phyloP scores from a whole-genome alignment of 208 protist genomes.

The Crithidia expoeki region DNA sequence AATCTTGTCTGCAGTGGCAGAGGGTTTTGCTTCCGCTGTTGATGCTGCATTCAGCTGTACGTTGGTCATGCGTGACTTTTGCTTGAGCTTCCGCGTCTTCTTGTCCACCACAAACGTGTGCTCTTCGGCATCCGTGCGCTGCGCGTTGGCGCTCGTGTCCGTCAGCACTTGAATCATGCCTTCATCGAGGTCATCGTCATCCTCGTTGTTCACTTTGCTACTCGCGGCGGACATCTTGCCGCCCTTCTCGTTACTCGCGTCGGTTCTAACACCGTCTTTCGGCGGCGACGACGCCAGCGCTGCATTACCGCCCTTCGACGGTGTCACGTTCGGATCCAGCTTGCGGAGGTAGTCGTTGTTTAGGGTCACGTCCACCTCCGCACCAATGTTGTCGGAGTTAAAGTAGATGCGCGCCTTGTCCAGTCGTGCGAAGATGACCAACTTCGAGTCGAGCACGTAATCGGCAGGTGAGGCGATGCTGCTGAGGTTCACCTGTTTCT shows the following conservation, averaged over 20 bases:
- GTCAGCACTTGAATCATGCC: constrained; percentile 37
- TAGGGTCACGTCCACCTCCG: constrained; percentile 39
- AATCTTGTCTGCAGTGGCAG: not conserved
- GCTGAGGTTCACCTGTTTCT: constrained; percentile 59
- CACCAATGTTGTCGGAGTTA: constrained; percentile 30
- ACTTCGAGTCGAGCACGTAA: constrained; percentile 61
- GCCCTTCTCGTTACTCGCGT: not conserved
- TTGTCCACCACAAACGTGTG: constrained; percentile 35
- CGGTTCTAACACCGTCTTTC: not conserved
- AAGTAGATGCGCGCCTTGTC: constrained; percentile 40
- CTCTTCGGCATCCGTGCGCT: constrained; percentile 9
- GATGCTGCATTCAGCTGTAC: not conserved
- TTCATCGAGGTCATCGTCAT: constrained; percentile 26
- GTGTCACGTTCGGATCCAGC: constrained; percentile 8
- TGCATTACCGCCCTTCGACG: not conserved
- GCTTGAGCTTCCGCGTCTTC: constrained; percentile 21
- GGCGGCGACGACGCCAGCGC: not conserved
- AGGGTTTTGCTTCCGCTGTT: not conserved
- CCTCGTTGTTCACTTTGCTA: not conserved
- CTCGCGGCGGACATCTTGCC: not conserved
- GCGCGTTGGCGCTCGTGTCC: constrained; percentile 26
- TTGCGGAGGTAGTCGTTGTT: constrained; percentile 39
- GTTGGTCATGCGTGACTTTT: not conserved
- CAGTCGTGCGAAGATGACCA: constrained; percentile 58
- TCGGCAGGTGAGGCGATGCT: constrained; percentile 61